Base-by-base conservation (phyloP, 1,284 basidiomycete genomes). In the Puccinia hordei region DNA sequence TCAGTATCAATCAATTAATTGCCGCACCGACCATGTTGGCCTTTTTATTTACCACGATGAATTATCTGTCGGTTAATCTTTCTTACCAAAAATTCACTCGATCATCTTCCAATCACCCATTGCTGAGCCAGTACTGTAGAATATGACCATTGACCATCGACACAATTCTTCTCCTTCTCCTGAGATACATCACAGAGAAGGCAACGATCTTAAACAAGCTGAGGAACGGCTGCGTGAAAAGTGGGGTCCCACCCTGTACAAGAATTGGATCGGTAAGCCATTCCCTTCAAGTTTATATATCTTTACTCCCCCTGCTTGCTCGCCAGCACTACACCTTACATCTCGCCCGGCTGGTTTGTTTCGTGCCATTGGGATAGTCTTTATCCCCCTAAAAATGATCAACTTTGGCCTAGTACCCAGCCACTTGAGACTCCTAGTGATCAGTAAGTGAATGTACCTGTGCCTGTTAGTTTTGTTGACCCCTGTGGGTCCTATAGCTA, bases 21-120 rank as follows among this genome's bases (percentile, higher is more conserved):
- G 76, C 76, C n/a, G 76, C 76, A 17, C 76, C 76, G 27, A 79
- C 76, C 27, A 79, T 79, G 76, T 41, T 79, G 22, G 76, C 76
- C 33, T 65, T 79, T 17, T 79, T 79, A 41, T 79, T 79, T 38
- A 79, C 76, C 10, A 69, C 66, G n/a, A 79, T 79, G 76, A 79
- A 79, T 35, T 79, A 59, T 59, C 65, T 79, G 76, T 79, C 12
- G 19, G 76, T 46, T 41, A 12, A 17, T 27, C n/a, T 6, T 12
- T 27, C 19, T 3, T 49, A 41, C 24, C 49, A 4, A 22, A n/a
- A n/a, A n/a, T n/a, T n/a, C 46, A 22, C 17, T 10, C 4, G 9
- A 6, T 71, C 46, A 33, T 65, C 35, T 19, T 24, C 61, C 19
- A 19, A 19, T 65, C n/a, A 19, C n/a, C 6, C 30, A 3, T 19